Conservation (phyloP, 2,329 filamentous ascomycete genomes). For the Cordyceps cateniannulata region DNA sequence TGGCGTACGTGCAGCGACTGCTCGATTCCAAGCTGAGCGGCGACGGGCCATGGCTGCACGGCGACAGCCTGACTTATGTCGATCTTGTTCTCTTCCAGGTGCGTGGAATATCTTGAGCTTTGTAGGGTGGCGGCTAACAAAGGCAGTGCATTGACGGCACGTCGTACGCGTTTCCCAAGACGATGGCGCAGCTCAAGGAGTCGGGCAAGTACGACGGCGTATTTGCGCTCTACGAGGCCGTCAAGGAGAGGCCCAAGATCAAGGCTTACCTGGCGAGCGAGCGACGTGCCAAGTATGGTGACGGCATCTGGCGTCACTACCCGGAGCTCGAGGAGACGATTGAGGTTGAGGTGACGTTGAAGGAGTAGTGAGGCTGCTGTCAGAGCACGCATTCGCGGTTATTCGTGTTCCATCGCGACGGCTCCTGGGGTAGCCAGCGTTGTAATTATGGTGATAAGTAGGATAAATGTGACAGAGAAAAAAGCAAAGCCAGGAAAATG, state of each 20-base stretch:
- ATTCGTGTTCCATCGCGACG: not conserved
- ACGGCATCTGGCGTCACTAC: conserved; percentile 67
- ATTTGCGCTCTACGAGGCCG: conserved; percentile 57
- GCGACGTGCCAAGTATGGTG: conserved; percentile 52
- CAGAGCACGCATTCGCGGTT: not conserved
- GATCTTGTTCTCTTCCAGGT: conserved; percentile 71
- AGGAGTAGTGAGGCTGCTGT: not conserved
- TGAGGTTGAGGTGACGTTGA: not conserved
- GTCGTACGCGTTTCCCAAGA: conserved; percentile 64
- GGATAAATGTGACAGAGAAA: too few relatives aligned
- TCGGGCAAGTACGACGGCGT: conserved; percentile 52
- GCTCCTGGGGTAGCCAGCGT: too few relatives aligned
- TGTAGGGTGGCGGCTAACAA: too few relatives aligned
- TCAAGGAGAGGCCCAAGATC: conserved; percentile 57
- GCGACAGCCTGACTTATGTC: conserved; percentile 59
- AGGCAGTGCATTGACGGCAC: conserved; percentile 48
- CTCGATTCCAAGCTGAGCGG: conserved; percentile 48
- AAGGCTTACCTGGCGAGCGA: conserved; percentile 64
- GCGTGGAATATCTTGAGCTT: too few relatives aligned
- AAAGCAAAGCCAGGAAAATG: too few relatives aligned
- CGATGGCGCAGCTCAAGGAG: conserved; percentile 47
- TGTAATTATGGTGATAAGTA: too few relatives aligned
- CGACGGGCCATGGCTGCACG: conserved; percentile 60
- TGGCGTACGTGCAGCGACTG: conserved; percentile 64
- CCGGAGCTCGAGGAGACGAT: conserved; percentile 56